Base-by-base conservation (phyloP, 2,329 filamentous ascomycete species). In the Aureobasidium sp. region DNA sequence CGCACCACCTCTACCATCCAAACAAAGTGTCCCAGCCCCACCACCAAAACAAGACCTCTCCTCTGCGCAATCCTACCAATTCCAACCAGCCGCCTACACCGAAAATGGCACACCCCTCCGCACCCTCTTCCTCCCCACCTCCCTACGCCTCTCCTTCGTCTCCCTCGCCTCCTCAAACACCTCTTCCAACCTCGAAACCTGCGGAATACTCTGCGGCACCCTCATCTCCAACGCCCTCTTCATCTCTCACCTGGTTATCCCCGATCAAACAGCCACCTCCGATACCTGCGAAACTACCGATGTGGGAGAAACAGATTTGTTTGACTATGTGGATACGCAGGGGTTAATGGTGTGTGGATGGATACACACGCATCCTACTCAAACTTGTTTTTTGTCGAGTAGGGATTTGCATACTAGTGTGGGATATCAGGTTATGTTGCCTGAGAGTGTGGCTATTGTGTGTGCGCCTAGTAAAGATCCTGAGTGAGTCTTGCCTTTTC, bases 281-380 rank as follows among this genome's bases (percentile, higher is more conserved):
- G 93, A 99, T 71, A 97, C 94, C 0, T 99, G 94, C 73, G 93
- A 97, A 74, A 97, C 91, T 25, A 85, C 91, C 52, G 94, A 97
- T 66, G 91, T 96, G 73, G 83, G 84, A 34, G 72, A 74, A 59
- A 70, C 66, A 53, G 85, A 86, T 0, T 81, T 97, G 32, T 92
- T 97, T 67, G 91, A 96, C 62, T 97, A 93, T 72, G 95, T 92
- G 70, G 89, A 94, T 68, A 81, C 81, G 5, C 85, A 96, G 69
- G 89, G 95, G 63, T 76, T 97, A 37, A 84, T 96, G 73, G 86
- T 96, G 59, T 81, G 96, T 5, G 93, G 93, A 42, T 99, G 94
- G 94, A 99, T 99, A 64, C 94, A 99, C 72, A 99, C 94, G 0
- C 94, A 99, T 73, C 94, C 94, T 0, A 91, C 88, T 0, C 94